These are phyloP conservation scores for Entomortierella parvispora DNA, from an alignment of 192 early-diverging fungal genomes.

Conservation along the genomic window DNA sequence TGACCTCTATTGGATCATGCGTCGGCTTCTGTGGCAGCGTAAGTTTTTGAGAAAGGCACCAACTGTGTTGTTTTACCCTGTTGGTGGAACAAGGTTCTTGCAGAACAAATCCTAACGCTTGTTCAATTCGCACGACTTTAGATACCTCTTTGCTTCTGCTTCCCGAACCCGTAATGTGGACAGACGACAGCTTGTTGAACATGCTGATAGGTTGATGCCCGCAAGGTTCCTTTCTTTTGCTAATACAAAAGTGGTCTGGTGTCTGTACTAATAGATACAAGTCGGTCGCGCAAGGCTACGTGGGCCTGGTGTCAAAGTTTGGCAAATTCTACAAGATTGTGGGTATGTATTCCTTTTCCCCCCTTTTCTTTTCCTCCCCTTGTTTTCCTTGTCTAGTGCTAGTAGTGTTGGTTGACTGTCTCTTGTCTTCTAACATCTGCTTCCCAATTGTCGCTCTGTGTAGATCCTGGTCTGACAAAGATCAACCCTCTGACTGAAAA, in stretches of 20 bases:
- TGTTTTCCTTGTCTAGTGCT: not conserved
- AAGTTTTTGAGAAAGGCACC: too few species aligned
- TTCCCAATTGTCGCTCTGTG: not conserved
- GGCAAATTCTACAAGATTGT: constrained; percentile 65
- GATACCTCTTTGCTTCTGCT: too few species aligned
- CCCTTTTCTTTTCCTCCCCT: not conserved
- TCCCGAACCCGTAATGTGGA: too few species aligned
- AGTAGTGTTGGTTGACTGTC: too few species aligned
- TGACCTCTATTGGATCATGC: constrained; percentile 46
- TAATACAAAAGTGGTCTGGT: constrained; percentile 27
- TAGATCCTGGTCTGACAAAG: constrained; percentile 67
- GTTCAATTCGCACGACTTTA: too few species aligned
- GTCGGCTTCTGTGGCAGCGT: constrained; percentile 51
- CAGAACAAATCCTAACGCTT: too few species aligned
- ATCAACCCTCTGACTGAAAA: constrained; percentile 63
- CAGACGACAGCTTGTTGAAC: too few species aligned
- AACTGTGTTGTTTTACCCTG: too few species aligned
- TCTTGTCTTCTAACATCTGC: too few species aligned
- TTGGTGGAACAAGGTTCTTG: too few species aligned
- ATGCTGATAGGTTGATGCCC: too few species aligned
- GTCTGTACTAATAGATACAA: constrained; percentile 69
- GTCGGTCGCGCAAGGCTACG: constrained; percentile 72
- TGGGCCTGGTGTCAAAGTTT: constrained; percentile 75
- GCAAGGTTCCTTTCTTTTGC: too few species aligned
- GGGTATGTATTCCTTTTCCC: not conserved